phyloP scores from a whole-genome alignment of 2,329 filamentous ascomycete species.

The Beauveria caledonica region DNA sequence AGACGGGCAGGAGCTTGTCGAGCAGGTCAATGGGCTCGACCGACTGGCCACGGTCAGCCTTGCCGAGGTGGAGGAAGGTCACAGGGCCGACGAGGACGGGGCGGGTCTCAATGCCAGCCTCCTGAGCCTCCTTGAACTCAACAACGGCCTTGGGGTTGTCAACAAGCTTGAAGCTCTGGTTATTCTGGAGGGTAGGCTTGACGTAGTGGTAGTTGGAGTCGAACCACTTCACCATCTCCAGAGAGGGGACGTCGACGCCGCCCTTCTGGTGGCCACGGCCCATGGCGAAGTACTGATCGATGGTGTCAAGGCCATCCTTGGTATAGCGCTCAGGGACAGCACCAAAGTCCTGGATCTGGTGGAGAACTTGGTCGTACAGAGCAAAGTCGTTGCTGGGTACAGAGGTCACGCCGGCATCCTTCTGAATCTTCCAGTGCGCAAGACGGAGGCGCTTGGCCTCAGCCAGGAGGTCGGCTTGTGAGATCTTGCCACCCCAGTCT shows the following conservation, averaged over 20 bases:
- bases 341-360: slow-evolving; percentile 97
- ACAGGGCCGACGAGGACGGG: slow-evolving; percentile 94
- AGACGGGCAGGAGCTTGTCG: slow-evolving; percentile 87
- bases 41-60: slow-evolving; percentile 91
- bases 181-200: slow-evolving; percentile 95
- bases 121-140: slow-evolving; percentile 97
- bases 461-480: slow-evolving; percentile 77
- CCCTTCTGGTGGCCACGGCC: slow-evolving; percentile 96
- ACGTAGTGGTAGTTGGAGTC: slow-evolving; percentile 99
- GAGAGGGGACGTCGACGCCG: slow-evolving; percentile 80
- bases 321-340: slow-evolving; percentile 89
- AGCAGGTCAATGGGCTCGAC: slow-evolving; percentile 92
- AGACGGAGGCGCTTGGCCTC: slow-evolving; percentile 96
- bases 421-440: slow-evolving; percentile 99
- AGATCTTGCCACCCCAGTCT: slow-evolving; percentile 89
- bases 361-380: slow-evolving; percentile 94
- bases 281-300: slow-evolving; percentile 99
- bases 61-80: slow-evolving; percentile 94
- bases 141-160: slow-evolving; percentile 84
- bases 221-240: slow-evolving; percentile 99
- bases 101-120: slow-evolving; percentile 84
- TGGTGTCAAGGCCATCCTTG: slow-evolving; percentile 73
- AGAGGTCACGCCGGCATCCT: slow-evolving; percentile 93
- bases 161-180: slow-evolving; percentile 89
- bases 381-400: slow-evolving; percentile 99